These are phyloP conservation scores for Mycena vitilis DNA, from an alignment of 768 basidiomycete species.

Conservation along the genomic window DNA sequence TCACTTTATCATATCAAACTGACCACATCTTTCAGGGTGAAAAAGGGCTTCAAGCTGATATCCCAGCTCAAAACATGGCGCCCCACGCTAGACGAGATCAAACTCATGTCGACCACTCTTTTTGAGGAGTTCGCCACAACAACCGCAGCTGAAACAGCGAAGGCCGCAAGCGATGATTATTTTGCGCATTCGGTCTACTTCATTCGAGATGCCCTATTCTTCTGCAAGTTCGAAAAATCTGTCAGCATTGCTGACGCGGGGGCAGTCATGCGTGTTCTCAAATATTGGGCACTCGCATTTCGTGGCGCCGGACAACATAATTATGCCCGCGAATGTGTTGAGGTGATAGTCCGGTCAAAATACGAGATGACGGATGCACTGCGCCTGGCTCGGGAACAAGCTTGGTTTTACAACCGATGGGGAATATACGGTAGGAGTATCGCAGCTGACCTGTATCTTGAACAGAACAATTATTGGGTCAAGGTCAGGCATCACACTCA, in stretches of 20 bases:
- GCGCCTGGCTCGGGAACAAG: slow-evolving; percentile 34
- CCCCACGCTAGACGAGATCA: slow-evolving; percentile 26
- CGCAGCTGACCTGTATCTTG: slow-evolving; percentile 45
- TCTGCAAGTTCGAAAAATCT: slow-evolving; percentile 44
- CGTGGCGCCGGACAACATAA: slow-evolving; percentile 42
- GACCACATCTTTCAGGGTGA: too few relatives aligned
- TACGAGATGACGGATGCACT: slow-evolving; percentile 36
- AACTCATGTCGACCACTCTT: slow-evolving; percentile 7
- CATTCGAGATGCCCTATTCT: slow-evolving; percentile 44
- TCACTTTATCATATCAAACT: too few relatives aligned
- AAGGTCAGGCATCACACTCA: slow-evolving; percentile 35
- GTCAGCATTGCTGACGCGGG: slow-evolving; percentile 44
- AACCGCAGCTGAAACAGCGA: slow-evolving; percentile 25
- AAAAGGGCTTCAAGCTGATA: slow-evolving; percentile 25
- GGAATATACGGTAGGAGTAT: slow-evolving; percentile 42
- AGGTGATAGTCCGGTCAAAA: slow-evolving; percentile 36
- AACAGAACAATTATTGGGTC: slow-evolving; percentile 44
- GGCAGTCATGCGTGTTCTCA: slow-evolving; percentile 38
- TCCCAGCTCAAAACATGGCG: slow-evolving; percentile 30
- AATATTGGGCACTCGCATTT: slow-evolving; percentile 39
- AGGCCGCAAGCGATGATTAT: slow-evolving; percentile 31
- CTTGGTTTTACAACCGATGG: slow-evolving; percentile 46
- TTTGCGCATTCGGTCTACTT: slow-evolving; percentile 42
- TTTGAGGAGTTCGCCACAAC: slow-evolving; percentile 20
- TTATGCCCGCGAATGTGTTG: slow-evolving; percentile 42